Conservation (phyloP, 495 filamentous ascomycete species). For the Penicillium crystallinum region DNA sequence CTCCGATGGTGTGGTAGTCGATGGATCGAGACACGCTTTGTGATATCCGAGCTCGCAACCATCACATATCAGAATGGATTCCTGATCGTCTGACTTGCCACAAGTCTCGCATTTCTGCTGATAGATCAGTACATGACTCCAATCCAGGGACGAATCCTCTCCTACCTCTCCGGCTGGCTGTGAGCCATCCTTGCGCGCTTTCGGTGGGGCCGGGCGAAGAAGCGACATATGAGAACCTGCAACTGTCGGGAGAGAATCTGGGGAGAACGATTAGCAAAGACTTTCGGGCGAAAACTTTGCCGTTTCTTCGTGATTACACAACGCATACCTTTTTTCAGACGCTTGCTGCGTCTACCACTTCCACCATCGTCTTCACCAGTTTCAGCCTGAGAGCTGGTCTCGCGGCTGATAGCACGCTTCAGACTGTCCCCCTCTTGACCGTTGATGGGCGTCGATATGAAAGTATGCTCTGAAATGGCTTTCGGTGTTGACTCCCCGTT, state of each 20-base stretch:
- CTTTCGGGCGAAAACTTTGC: too few relatives aligned
- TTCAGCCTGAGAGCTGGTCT: conserved; percentile 59
- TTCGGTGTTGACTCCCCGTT: conserved; percentile 41
- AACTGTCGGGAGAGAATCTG: conserved; percentile 82
- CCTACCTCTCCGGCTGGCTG: conserved; percentile 72
- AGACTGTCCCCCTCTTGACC: conserved; percentile 54
- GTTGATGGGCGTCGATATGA: conserved; percentile 46
- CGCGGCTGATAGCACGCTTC: conserved; percentile 81
- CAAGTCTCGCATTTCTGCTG: conserved; percentile 80
- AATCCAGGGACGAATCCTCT: neutral
- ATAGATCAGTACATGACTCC: conserved; percentile 6
- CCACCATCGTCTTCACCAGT: conserved; percentile 62
- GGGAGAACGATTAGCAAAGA: conserved; percentile 15
- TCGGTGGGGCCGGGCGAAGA: conserved; percentile 73
- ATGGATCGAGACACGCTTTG: conserved; percentile 81
- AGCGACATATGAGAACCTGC: conserved; percentile 96
- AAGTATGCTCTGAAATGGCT: conserved; percentile 33
- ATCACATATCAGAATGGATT: conserved; percentile 77
- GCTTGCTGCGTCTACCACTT: conserved; percentile 80
- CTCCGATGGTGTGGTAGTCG: conserved; percentile 70
- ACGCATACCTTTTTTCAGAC: conserved; percentile 80
- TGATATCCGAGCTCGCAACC: conserved; percentile 91
- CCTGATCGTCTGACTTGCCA: conserved; percentile 69
- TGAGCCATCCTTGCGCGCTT: conserved; percentile 62
- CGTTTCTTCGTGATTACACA: conserved; percentile 1